Base-by-base conservation (phyloP, 345 rosid genomes). In the Trapa bicornis region DNA sequence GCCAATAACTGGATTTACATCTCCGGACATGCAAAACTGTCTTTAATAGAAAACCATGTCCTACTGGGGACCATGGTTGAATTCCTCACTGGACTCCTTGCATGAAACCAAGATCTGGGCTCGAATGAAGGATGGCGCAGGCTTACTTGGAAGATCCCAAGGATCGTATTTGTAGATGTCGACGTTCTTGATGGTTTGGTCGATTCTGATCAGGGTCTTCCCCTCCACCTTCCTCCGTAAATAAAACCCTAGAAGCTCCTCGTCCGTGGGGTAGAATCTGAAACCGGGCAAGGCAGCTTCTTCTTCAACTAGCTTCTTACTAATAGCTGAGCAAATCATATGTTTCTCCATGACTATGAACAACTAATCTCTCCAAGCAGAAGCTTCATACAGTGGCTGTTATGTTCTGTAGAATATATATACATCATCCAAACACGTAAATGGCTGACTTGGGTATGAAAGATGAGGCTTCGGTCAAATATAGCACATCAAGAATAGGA, bases 91-190 rank as follows among this genome's bases (percentile, higher is more conserved):
- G 29, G 29, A 4, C 65, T 12, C 1, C 57, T 38, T 67, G 64
- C 45, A 35, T 35, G 14, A 37, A 64, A 75, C 11, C 7, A 58
- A 2, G 38, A 42, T 12, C 3, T 33, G 11, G 5, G 43, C 13
- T n/a, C 2, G 12, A n/a, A 6, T 5, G 9, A 17, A 45, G 48
- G 48, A 10, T 41, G 32, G 8, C 4, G 48, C 11, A 13, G 2
- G 63, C 84, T 74, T 70, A 82, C 85, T 79, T 62, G 82, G 83
- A 63, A 82, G 82, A 75, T 82, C 85, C 85, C 85, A 79, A 1
- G 85, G 85, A 71, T 81, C 82, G 32, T 76, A 70, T 71, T 76
- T 76, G 75, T 81, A 81, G 67, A 81, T 81, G 43, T 81, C 82
- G 37, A 75, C 37, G 72, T 79, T 78, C 58, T 79, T 79, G 79